Conservation (phyloP, 352 stramenopile species). For the Albugo laibachii region DNA sequence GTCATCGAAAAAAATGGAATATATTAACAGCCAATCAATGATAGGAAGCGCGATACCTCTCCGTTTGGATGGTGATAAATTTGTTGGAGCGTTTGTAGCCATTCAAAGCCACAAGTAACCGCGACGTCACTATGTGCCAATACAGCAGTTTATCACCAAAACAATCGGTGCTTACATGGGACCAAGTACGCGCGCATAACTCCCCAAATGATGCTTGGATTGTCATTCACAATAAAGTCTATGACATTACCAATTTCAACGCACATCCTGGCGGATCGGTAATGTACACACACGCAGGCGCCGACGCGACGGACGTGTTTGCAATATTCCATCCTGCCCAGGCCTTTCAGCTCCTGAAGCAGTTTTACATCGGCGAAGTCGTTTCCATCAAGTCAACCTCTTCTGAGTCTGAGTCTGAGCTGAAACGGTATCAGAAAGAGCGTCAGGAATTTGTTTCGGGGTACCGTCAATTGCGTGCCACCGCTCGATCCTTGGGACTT, state of each 20-base stretch:
- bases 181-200: constrained; percentile 59
- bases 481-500: constrained; percentile 89
- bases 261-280: constrained; percentile 78
- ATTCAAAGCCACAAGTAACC: too few species aligned
- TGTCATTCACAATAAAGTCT: constrained; percentile 83
- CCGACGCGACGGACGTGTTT: constrained; percentile 98
- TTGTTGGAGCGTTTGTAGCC: too few species aligned
- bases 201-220: constrained; percentile 66
- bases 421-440: constrained; percentile 15
- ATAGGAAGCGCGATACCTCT: too few species aligned
- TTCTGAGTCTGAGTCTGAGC: too few species aligned
- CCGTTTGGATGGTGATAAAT: too few species aligned
- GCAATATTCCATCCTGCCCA: constrained; percentile 91
- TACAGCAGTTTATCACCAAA: constrained; percentile 5
- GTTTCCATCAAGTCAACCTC: too few species aligned
- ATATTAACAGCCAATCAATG: too few species aligned
- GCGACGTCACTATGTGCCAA: not conserved
- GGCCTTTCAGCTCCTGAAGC: constrained; percentile 87
- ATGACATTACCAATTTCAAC: constrained; percentile 78
- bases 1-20: too few species aligned
- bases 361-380: constrained; percentile 92
- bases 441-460: constrained; percentile 89
- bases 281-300: constrained; percentile 94
- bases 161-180: constrained; percentile 33
- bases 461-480: constrained; percentile 87